Evolutionary conservation across 768 basidiomycete species (phyloP), one percentile per base, ranked within the genome.

Genomic region (Pleurotus tuber-regium): DNA sequence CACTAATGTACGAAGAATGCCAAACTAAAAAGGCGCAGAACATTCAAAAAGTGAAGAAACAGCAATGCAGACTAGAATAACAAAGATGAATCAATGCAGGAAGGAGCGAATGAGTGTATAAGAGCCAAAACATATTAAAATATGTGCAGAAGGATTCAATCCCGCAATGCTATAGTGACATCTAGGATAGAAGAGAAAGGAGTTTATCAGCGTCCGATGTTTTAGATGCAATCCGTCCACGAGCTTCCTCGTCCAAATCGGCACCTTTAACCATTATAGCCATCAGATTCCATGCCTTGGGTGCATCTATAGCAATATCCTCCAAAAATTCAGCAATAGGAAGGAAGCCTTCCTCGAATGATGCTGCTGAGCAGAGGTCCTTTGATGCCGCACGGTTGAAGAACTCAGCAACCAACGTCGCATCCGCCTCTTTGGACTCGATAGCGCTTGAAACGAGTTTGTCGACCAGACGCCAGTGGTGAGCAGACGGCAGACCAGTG

Each of bases 221-320:
- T 72, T 86, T 88, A 43, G 76, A 71, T 28, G 80, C 78, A 50
- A 90, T 71, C 39, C 76, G 79, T 51, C 69, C 65, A 42, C 76
- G 74, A 46, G 76, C 73, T 54, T 81, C 83, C 54, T 82, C 79
- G 56, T 86, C 82, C 61, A 94, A 68, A 23, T 75, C 76, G 14
- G 86, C 80, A 26, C 83, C 85, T 64, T 79, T 84, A 52, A 96
- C 68, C 72, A 96, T 82, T 53, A 80, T 72, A 10, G 84, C 89
- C 65, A 92, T 84, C 53, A 85, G 80, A 36, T 77, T 66, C 71
- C 87, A 86, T 0, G 93, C 96, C 61, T 86, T 86, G 7, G 96
- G 95, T 40, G 88, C 89, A 65, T 98, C 94, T 59, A 94, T 86
- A 25, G 87, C 85, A 52, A 94, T 80, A 63, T 98, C 94, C 60